phyloP scores from a whole-genome alignment of 257 asterid species.

The Nicotiana otophora region DNA sequence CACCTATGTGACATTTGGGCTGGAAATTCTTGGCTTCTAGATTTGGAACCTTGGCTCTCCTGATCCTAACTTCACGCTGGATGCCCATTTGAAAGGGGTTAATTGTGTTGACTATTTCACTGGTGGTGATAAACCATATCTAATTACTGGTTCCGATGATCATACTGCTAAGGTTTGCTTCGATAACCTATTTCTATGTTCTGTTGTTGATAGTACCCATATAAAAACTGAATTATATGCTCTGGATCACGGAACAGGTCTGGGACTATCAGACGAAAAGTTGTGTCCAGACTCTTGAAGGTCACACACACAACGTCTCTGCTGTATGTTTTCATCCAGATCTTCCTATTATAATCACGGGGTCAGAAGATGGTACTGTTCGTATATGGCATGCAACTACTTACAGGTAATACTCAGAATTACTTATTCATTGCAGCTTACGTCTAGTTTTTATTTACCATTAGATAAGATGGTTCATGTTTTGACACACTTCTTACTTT shows the following conservation, averaged over 20 bases:
- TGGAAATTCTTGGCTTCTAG: constrained; percentile 36
- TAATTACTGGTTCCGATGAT: constrained; percentile 97
- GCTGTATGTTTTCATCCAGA: constrained; percentile 99
- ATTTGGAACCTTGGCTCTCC: constrained; percentile 99
- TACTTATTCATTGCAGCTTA: neutral
- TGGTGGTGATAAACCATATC: constrained; percentile 94
- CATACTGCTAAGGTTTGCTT: constrained; percentile 90
- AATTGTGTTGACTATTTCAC: constrained; percentile 97
- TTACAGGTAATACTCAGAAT: constrained; percentile 48
- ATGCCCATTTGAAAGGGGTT: constrained; percentile 95
- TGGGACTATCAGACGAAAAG: constrained; percentile 99
- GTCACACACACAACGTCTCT: constrained; percentile 99
- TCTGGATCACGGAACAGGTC: constrained; percentile 48
- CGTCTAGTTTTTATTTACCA: neutral
- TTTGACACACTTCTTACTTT: neutral
- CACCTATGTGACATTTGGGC: neutral
- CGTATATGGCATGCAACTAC: constrained; percentile 99
- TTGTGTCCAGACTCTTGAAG: constrained; percentile 97
- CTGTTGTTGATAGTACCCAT: constrained; percentile 7
- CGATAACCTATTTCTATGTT: constrained; percentile 15
- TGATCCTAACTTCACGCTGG: constrained; percentile 96
- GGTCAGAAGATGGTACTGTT: constrained; percentile 99
- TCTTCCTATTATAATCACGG: constrained; percentile 94
- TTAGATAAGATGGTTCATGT: neutral
- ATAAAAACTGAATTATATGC: constrained; percentile 7